Base-by-base conservation (phyloP, 768 basidiomycete species). In the Pleurotus tuber-regium region DNA sequence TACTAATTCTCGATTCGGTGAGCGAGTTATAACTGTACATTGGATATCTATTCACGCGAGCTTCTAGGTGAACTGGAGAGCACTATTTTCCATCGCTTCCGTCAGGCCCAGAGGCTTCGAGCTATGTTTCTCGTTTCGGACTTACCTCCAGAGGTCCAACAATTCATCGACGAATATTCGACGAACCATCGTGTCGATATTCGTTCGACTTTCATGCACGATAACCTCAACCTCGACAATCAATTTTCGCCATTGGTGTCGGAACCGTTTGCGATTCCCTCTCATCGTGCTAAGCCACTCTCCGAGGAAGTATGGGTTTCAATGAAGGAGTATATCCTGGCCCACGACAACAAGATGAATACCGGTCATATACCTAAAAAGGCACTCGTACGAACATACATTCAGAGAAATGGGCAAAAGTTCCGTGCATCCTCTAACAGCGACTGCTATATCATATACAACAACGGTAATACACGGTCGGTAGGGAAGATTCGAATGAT, bases 31-130 rank as follows among this genome's bases (percentile, higher is more conserved):
- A 36, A 36, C 35, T 18, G 35, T 18, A 18, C 35, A 36, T n/a
- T n/a, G n/a, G n/a, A 36, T 36, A 36, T 14, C 35, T 36, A 36
- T 14, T 36, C 35, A 14, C 2, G 35, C n/a, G n/a, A 36, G 35
- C 35, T 36, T 28, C 5, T 14, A 69, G 66, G 66, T 11, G 59
- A 69, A 33, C 18, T 67, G 24, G 65, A 69, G 48, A 56, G 53
- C 19, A 66, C 65, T 0, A 60, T 68, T 43, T 58, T 66, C n/a
- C 48, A 38, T 2, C 52, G 33, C 1, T 65, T 69, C 41, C 59
- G 59, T 12, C 53, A 53, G 53, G 53, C 18, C 7, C 66, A 67
- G 50, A 64, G 53, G 23, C 26, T 69, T 2, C 56, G 55, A 0
- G 18, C 46, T 1, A 19, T 63, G 2, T 57, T 65, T 24, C 23